These are phyloP conservation scores for Rhodotorula taiwanensis DNA, from an alignment of 768 basidiomycete genomes.

Conservation along the genomic window DNA sequence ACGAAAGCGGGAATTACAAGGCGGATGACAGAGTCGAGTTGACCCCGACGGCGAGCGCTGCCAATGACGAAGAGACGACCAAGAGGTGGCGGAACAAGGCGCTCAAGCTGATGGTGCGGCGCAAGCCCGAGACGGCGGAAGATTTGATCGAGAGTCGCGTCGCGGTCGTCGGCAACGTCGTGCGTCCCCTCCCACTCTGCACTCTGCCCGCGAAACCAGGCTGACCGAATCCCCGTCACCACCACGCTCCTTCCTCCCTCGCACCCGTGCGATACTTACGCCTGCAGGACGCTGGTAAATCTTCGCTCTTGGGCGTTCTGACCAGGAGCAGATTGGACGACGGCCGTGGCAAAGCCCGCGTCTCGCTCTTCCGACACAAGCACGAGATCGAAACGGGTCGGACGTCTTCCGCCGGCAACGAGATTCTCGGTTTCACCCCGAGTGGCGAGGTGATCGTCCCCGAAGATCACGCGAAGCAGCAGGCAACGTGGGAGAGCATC, in stretches of 20 bases:
- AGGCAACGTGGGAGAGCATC: slow-evolving; percentile 92
- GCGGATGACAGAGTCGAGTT: slow-evolving; percentile 1
- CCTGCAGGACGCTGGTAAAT: slow-evolving; percentile 41
- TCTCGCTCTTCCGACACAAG: slow-evolving; percentile 88
- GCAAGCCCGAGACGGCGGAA: slow-evolving; percentile 29
- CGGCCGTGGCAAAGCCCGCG: slow-evolving; percentile 50
- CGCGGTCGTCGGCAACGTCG: slow-evolving; percentile 88
- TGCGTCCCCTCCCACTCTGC: slow-evolving; percentile 46
- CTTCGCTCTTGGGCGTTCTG: slow-evolving; percentile 52
- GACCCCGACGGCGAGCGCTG: slow-evolving; percentile 17
- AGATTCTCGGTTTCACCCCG: slow-evolving; percentile 52
- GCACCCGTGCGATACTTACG: too few relatives aligned
- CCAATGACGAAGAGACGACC: slow-evolving; percentile 19
- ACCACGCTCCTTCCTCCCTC: not conserved
- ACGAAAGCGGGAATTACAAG: not conserved
- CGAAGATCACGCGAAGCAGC: slow-evolving; percentile 53
- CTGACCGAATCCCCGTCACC: too few relatives aligned
- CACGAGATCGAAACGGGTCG: slow-evolving; percentile 94
- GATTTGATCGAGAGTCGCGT: slow-evolving; percentile 69
- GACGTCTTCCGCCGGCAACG: slow-evolving; percentile 87
- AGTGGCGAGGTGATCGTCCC: slow-evolving; percentile 30
- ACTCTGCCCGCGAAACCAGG: too few relatives aligned
- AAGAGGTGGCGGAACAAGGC: slow-evolving; percentile 21
- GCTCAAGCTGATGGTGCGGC: slow-evolving; percentile 22
- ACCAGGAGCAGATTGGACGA: slow-evolving; percentile 64